phyloP scores from a whole-genome alignment of 805 yeast genomes.

The Yarrowia bubula region DNA sequence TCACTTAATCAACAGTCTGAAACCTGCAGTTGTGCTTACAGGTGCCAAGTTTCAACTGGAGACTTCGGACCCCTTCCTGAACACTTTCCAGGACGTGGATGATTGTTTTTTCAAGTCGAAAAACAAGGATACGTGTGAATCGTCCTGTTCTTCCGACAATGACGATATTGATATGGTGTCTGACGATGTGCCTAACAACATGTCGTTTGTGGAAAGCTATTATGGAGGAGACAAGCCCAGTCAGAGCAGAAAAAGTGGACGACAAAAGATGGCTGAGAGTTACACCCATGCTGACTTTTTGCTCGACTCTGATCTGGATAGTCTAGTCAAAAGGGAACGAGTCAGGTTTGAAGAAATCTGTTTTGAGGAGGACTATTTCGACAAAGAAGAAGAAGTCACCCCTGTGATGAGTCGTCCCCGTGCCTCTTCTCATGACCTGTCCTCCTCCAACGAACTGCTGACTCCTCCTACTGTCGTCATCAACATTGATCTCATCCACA shows the following conservation, averaged over 20 bases:
- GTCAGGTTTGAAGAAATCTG: slow-evolving; percentile 12
- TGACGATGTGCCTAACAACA: slow-evolving; percentile 33
- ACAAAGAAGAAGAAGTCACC: background rate
- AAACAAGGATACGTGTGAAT: slow-evolving; percentile 33
- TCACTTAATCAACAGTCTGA: slow-evolving; percentile 68
- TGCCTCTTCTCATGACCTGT: background rate
- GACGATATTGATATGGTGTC: slow-evolving; percentile 40
- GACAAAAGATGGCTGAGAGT: slow-evolving; percentile 7
- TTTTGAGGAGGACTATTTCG: slow-evolving; percentile 14
- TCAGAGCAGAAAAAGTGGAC: background rate
- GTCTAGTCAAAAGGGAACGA: slow-evolving; percentile 32
- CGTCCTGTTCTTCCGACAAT: slow-evolving; percentile 45
- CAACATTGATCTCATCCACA: slow-evolving; percentile 32
- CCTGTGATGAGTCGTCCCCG: background rate
- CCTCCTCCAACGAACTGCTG: background rate
- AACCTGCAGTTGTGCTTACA: slow-evolving; percentile 58
- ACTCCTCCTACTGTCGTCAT: slow-evolving; percentile 26
- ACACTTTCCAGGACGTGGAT: slow-evolving; percentile 45
- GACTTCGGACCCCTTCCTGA: slow-evolving; percentile 39
- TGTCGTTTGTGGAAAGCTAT: slow-evolving; percentile 39
- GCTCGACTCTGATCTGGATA: slow-evolving; percentile 39
- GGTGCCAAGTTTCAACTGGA: slow-evolving; percentile 45
- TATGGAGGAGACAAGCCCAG: slow-evolving; percentile 32
- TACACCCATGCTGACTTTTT: slow-evolving; percentile 36
- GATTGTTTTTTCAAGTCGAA: slow-evolving; percentile 38